Evolutionary conservation across 208 protist genomes (phyloP).

Genomic region (Trypanosoma brucei): DNA sequence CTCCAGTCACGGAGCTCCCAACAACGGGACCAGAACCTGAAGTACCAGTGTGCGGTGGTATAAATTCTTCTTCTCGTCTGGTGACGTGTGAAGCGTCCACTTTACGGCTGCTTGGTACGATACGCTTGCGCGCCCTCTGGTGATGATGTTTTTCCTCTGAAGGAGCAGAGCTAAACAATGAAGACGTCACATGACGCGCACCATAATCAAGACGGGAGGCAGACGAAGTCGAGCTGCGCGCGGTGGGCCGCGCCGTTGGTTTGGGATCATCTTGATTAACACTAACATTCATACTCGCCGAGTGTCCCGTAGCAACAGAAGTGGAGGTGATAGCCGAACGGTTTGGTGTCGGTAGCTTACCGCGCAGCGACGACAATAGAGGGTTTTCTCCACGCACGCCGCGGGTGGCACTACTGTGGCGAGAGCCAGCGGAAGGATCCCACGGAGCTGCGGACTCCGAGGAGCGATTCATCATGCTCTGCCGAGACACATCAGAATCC

Average conservation of each 20-base stretch:
- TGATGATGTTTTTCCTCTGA: slow-evolving; percentile 11
- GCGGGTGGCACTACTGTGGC: slow-evolving; percentile 35
- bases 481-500: slow-evolving; percentile 26
- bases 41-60: background rate
- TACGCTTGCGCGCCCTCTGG: slow-evolving; percentile 7
- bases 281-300: slow-evolving; percentile 20
- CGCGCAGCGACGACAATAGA: slow-evolving; percentile 39
- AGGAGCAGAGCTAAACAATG: slow-evolving; percentile 9
- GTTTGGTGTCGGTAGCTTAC: slow-evolving; percentile 24
- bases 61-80: background rate
- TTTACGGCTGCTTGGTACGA: slow-evolving; percentile 17
- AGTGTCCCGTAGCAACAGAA: slow-evolving; percentile 16
- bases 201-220: slow-evolving; percentile 22
- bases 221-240: slow-evolving; percentile 11
- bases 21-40: background rate
- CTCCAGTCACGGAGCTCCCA: slow-evolving; percentile 6
- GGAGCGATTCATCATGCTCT: slow-evolving; percentile 38
- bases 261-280: slow-evolving; percentile 14
- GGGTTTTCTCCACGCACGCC: slow-evolving; percentile 53
- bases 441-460: slow-evolving; percentile 64
- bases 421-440: slow-evolving; percentile 40
- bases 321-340: slow-evolving; percentile 18
- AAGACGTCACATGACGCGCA: slow-evolving; percentile 13
- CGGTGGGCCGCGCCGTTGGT: slow-evolving; percentile 4
- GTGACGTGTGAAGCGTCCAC: background rate